Conservation (phyloP, 1,284 basidiomycete genomes). For the Trichosporon asahii region DNA sequence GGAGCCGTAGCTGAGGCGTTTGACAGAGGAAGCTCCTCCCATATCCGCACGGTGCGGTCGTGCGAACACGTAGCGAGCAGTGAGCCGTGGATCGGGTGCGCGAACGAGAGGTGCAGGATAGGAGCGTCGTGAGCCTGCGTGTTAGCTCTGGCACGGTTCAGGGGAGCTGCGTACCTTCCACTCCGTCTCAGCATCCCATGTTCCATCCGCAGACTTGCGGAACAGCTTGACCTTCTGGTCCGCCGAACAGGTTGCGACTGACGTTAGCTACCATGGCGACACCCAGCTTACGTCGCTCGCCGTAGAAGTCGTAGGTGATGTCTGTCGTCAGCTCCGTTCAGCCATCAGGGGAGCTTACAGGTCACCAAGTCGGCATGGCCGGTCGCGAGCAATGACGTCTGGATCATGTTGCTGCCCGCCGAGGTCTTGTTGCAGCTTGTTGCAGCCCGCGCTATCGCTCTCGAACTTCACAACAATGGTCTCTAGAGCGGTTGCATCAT, state of each 20-base stretch:
- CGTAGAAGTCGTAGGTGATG: conserved; percentile 84
- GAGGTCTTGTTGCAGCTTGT: not conserved
- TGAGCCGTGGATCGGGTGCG: conserved; percentile 81
- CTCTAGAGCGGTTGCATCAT: conserved; percentile 1
- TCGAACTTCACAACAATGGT: conserved; percentile 7
- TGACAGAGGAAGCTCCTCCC: conserved; percentile 61
- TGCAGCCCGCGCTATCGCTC: not conserved
- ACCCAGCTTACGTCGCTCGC: conserved; percentile 60
- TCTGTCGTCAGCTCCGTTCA: conserved; percentile 56
- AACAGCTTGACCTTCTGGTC: conserved; percentile 74
- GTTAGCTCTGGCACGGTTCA: not conserved
- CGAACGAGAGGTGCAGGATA: conserved; percentile 76
- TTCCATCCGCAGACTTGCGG: conserved; percentile 63
- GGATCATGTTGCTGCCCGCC: conserved; percentile 40
- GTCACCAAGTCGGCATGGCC: conserved; percentile 52
- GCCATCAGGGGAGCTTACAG: conserved; percentile 30
- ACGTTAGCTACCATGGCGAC: conserved; percentile 59
- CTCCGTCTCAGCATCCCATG: conserved; percentile 72
- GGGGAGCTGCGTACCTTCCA: conserved; percentile 66
- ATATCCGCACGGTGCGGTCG: conserved; percentile 83
- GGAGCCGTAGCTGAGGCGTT: not conserved
- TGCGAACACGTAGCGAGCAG: conserved; percentile 79
- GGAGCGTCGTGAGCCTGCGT: conserved; percentile 81
- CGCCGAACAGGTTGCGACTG: conserved; percentile 50
- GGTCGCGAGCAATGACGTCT: conserved; percentile 48